Conservation (phyloP, 1,284 basidiomycete species). For the Blastosporella zonata region DNA sequence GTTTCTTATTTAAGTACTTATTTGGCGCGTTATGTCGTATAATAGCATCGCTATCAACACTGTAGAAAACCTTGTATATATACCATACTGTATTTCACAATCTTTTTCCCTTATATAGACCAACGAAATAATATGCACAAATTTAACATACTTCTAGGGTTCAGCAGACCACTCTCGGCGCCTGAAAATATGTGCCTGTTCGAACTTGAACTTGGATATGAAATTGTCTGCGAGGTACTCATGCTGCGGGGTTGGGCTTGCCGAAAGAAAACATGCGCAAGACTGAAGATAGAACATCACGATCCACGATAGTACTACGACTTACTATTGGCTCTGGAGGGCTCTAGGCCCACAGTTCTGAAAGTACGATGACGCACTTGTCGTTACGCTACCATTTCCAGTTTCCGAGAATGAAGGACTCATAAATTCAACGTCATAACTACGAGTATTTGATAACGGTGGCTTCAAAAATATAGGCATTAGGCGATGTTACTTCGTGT, state of each 20-base stretch:
- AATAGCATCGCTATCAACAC: neutral
- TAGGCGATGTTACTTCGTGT: conserved; percentile 8
- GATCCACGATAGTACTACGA: too few species aligned
- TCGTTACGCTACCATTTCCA: too few species aligned
- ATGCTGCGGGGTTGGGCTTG: too few species aligned
- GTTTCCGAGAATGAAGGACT: too few species aligned
- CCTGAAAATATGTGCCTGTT: neutral
- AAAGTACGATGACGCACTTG: too few species aligned
- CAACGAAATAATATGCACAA: neutral
- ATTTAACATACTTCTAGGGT: too few species aligned
- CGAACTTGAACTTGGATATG: neutral
- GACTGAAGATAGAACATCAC: too few species aligned
- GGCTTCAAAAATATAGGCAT: neutral
- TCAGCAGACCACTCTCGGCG: conserved; percentile 1
- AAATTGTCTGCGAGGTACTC: too few species aligned
- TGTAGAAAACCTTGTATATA: neutral
- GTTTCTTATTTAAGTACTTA: neutral
- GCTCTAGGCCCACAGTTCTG: too few species aligned
- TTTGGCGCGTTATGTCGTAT: neutral
- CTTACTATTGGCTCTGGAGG: too few species aligned
- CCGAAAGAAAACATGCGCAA: too few species aligned
- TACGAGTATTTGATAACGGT: neutral
- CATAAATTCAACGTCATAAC: too few species aligned
- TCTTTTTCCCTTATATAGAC: neutral
- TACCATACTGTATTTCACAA: neutral